A percentile compares a stretch with the other conserved stretches of the same genome.
Evolutionary conservation across 805 yeast genomes (phyloP).

Genomic region (Saturnispora gosingensis): DNA sequence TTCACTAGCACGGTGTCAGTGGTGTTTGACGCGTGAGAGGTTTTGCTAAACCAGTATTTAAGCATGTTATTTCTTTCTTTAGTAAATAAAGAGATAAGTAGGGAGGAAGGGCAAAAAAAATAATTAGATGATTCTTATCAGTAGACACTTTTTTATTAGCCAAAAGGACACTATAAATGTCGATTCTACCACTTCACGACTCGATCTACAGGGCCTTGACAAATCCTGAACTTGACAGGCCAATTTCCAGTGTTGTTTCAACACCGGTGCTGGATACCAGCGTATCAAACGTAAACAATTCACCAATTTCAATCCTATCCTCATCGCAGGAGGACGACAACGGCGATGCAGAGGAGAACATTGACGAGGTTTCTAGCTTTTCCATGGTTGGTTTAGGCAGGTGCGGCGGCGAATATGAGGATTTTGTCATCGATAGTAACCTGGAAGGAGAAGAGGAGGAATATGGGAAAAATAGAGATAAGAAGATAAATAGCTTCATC

Average conservation of each 20-base stretch:
- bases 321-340: constrained; percentile 9
- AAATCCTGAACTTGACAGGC: constrained; percentile 7
- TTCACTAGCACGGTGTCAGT: neutral
- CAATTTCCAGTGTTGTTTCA: constrained; percentile 1
- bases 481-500: constrained; percentile 17
- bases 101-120: neutral
- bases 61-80: neutral
- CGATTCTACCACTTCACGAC: constrained; percentile 8
- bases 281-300: neutral
- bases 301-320: constrained; percentile 4
- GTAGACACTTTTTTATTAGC: neutral
- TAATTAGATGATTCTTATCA: neutral
- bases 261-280: neutral
- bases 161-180: neutral
- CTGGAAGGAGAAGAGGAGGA: neutral
- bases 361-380: constrained; percentile 1
- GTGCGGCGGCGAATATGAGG: neutral
- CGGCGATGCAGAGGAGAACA: constrained; percentile 1
- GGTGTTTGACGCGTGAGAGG: neutral
- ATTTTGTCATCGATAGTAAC: neutral
- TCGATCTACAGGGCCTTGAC: constrained; percentile 6
- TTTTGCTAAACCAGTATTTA: constrained; percentile 1
- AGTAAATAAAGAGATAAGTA: neutral
- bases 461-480: neutral
- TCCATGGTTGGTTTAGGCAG: neutral